Conservation (phyloP, 495 filamentous ascomycete species). For the Daldinia vernicosa region DNA sequence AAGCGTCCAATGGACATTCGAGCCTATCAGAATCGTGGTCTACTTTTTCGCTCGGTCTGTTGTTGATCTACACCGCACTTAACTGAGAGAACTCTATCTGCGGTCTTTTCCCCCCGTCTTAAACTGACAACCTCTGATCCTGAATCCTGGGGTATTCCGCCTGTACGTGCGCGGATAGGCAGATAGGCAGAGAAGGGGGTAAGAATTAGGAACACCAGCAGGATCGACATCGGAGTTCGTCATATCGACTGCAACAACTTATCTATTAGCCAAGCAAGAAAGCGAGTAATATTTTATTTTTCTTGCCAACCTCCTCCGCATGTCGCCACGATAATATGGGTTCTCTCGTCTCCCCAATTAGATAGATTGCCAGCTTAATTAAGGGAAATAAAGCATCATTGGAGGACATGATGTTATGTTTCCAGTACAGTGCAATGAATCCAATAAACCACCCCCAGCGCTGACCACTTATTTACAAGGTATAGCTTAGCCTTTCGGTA, state of each 20-base stretch:
- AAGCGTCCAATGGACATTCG: slow-evolving; percentile 23
- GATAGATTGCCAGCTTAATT: slow-evolving; percentile 34
- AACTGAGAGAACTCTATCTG: slow-evolving; percentile 31
- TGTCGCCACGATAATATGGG: slow-evolving; percentile 40
- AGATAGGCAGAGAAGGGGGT: not conserved
- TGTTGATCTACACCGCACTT: slow-evolving; percentile 47
- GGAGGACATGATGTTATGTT: slow-evolving; percentile 11
- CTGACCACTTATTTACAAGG: slow-evolving; percentile 8
- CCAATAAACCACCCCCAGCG: slow-evolving; percentile 3
- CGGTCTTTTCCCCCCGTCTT: slow-evolving; percentile 31
- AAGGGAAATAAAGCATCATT: slow-evolving; percentile 23
- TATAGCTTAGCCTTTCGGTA: slow-evolving; percentile 6
- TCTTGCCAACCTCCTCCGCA: slow-evolving; percentile 40
- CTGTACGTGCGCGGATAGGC: slow-evolving; percentile 8
- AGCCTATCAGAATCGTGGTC: slow-evolving; percentile 33
- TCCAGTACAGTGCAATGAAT: slow-evolving; percentile 19
- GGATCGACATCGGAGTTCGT: slow-evolving; percentile 42
- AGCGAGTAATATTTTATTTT: slow-evolving; percentile 29
- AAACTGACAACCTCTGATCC: slow-evolving; percentile 17
- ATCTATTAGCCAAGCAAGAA: slow-evolving; percentile 40
- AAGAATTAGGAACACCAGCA: slow-evolving; percentile 14
- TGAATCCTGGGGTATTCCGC: slow-evolving; percentile 16
- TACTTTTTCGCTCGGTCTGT: slow-evolving; percentile 40
- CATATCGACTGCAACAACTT: slow-evolving; percentile 39
- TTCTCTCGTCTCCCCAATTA: slow-evolving; percentile 24